Evolutionary conservation across 2,329 filamentous ascomycete genomes (phyloP).

Genomic region (Scedosporium minutisporum): DNA sequence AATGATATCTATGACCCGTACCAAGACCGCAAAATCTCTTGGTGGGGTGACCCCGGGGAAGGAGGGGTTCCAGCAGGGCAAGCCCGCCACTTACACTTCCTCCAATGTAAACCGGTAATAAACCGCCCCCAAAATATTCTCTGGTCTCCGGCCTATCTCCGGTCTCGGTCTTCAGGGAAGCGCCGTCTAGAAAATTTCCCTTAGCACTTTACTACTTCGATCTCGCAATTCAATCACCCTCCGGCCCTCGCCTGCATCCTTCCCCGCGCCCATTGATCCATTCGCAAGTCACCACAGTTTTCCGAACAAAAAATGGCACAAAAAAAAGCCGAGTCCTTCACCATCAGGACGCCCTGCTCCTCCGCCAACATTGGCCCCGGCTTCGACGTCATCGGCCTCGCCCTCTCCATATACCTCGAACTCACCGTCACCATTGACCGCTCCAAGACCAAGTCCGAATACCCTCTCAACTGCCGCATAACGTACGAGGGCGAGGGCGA

Average conservation of each 20-base stretch:
- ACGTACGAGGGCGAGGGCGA: conserved; percentile 81
- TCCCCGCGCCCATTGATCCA: not conserved
- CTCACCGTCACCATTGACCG: conserved; percentile 69
- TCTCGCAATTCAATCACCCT: not conserved
- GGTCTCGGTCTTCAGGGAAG: not conserved
- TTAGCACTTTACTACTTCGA: not conserved
- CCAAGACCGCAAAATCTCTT: not conserved
- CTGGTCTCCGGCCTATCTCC: not conserved
- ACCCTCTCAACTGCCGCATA: conserved; percentile 75
- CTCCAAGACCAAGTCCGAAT: conserved; percentile 38
- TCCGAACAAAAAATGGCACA: not conserved
- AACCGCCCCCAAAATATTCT: not conserved
- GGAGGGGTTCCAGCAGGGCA: not conserved
- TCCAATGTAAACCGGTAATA: not conserved
- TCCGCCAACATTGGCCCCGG: conserved; percentile 96
- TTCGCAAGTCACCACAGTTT: not conserved
- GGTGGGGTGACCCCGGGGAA: not conserved
- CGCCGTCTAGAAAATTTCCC: not conserved
- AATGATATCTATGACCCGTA: not conserved
- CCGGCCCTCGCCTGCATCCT: not conserved
- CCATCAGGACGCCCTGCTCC: conserved; percentile 79
- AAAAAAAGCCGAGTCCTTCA: conserved; percentile 47
- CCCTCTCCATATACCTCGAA: conserved; percentile 88
- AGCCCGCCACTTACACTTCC: not conserved
- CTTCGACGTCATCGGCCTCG: conserved; percentile 95